Percentiles rank a stretch among this genome's conserved stretches.
phyloP scores from a whole-genome alignment of 169 alveolate species.

The Plasmodium sp. region DNA sequence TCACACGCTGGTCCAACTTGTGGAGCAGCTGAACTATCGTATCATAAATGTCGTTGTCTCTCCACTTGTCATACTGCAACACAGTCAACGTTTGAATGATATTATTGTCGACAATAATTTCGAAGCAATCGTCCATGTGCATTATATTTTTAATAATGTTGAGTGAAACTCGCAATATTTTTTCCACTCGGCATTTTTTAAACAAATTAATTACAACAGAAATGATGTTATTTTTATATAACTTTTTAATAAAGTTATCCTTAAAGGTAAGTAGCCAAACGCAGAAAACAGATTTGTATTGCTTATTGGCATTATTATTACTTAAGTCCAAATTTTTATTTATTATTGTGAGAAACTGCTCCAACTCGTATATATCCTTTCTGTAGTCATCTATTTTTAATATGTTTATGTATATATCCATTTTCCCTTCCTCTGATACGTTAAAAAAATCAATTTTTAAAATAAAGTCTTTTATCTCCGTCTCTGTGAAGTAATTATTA shows the following conservation, averaged over 20 bases:
- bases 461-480: constrained; percentile 68
- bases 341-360: constrained; percentile 61
- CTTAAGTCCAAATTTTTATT: constrained; percentile 71
- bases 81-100: constrained; percentile 85
- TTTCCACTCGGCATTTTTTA: constrained; percentile 82
- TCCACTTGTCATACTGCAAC: constrained; percentile 89
- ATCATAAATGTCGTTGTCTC: constrained; percentile 88
- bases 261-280: constrained; percentile 81
- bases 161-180: constrained; percentile 78
- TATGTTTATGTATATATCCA: constrained; percentile 73
- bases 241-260: constrained; percentile 73
- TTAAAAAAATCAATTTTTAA: constrained; percentile 75
- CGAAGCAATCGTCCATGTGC: constrained; percentile 79
- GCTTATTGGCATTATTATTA: constrained; percentile 77
- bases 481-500: constrained; percentile 69
- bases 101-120: constrained; percentile 84
- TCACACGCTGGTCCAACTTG: constrained; percentile 82
- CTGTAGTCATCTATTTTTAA: constrained; percentile 74
- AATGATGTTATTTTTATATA: constrained; percentile 77
- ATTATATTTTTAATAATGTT: constrained; percentile 79
- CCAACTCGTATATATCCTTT: constrained; percentile 76
- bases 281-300: constrained; percentile 83
- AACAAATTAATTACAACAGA: constrained; percentile 77
- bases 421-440: constrained; percentile 75
- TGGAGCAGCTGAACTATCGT: constrained; percentile 84